A percentile compares a stretch with the other conserved stretches of the same genome.
Evolutionary conservation across 257 asterid genomes (phyloP).

Genomic region (Jacaranda copaia): DNA sequence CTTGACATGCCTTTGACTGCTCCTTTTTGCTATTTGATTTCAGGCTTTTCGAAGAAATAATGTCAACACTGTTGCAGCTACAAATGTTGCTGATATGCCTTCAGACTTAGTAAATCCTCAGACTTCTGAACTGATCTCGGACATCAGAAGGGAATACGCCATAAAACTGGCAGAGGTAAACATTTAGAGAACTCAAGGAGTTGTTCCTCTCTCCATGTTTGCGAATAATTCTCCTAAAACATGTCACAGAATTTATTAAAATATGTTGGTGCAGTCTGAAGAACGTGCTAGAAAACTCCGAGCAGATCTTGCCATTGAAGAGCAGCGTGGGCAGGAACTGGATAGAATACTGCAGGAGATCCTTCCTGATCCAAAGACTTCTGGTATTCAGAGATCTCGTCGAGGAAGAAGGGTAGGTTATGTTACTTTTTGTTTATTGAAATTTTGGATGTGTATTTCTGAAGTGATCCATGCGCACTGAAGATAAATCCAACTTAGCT

Average conservation of each 20-base stretch:
- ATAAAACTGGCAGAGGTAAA: conserved; percentile 76
- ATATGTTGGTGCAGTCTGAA: conserved; percentile 68
- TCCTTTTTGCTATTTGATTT: conserved; percentile 30
- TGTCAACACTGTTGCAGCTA: conserved; percentile 37
- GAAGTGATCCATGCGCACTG: conserved; percentile 20
- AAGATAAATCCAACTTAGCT: background rate
- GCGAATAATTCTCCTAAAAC: conserved; percentile 6
- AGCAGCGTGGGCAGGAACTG: conserved; percentile 78
- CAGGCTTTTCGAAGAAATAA: conserved; percentile 67
- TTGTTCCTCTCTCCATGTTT: conserved; percentile 24
- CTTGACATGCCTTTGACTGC: conserved; percentile 26
- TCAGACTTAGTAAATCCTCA: conserved; percentile 57
- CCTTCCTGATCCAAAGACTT: conserved; percentile 59
- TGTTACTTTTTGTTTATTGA: conserved; percentile 22
- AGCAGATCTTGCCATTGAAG: conserved; percentile 85
- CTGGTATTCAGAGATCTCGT: conserved; percentile 57
- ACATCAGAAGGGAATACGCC: conserved; percentile 77
- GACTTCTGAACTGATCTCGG: conserved; percentile 61
- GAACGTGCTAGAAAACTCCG: conserved; percentile 85
- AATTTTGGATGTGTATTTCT: background rate
- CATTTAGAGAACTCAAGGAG: background rate
- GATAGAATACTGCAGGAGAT: conserved; percentile 79
- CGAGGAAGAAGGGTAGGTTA: conserved; percentile 75
- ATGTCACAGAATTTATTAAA: conserved; percentile 23
- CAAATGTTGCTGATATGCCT: conserved; percentile 52